Base-by-base conservation (phyloP, 2,329 filamentous ascomycete genomes). In the Pseudopithomyces maydicus region DNA sequence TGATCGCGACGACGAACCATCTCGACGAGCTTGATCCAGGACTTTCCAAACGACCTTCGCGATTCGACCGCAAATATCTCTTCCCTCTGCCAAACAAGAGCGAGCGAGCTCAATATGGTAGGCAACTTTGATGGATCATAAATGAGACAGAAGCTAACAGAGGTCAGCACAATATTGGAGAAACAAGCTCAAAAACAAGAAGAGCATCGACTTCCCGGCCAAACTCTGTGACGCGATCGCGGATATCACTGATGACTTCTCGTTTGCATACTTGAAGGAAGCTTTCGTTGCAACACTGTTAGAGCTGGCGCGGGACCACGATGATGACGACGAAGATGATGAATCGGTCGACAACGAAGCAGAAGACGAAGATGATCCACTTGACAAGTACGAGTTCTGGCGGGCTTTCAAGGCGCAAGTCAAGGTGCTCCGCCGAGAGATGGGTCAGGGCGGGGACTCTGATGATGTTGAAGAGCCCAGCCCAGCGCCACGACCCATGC, bases 201-300 rank as follows among this genome's bases (percentile, higher is more conserved):
- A 84, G 57, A 79, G 82, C 8, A 77, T 90, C 39, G 81, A 85
- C 6, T 89, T 90, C 63, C 86, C 86, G 0, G 80, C 85, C 66
- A 77, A 79, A 58, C 78, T 90, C 4, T 85, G 83, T 67, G 66
- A 69, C 0, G 81, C 83, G n/a, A 82, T 89, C 57, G 87, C 87
- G 2, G 79, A 79, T 10, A 86, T 88, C 58, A 90, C 86, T 0
- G 74, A 83, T 23, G 81, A 81, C n/a, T 90, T 90, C 72, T 87
- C 84, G 62, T 90, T 90, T 68, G 87, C 87, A 0, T 90, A 89
- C 67, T 82, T 90, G 72, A 87, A 90, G 67, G 88, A 90, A 70
- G 87, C 85, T 0, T 90, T 90, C 67, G 85, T 90, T 0, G 85
- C 86, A 0, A 81, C 84, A 2, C 68, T 90, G 52, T 75, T 90